phyloP scores from a whole-genome alignment of 352 stramenopile species.

The Globisporangium perplexum region DNA sequence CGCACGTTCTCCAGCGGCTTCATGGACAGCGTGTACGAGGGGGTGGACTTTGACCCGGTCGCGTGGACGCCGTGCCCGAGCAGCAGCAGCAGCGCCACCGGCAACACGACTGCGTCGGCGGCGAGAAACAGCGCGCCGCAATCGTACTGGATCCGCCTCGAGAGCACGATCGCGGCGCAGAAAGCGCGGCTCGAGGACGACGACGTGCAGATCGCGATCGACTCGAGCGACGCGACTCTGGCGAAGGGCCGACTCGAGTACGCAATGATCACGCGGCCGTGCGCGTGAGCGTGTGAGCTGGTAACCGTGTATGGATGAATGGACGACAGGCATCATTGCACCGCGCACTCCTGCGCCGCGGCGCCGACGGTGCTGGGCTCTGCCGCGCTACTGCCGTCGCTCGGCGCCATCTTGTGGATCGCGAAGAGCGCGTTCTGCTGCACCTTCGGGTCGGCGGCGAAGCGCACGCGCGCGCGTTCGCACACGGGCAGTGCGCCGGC shows the following conservation, averaged over 20 bases:
- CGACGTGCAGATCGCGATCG: constrained; percentile 25
- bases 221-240: constrained; percentile 21
- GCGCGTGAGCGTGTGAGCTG: not conserved
- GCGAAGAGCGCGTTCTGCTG: constrained; percentile 45
- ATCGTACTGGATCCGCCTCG: constrained; percentile 23
- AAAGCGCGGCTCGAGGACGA: constrained; percentile 12
- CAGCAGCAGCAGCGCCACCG: not conserved
- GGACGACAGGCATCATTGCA: constrained; percentile 4
- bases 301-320: not conserved
- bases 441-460: constrained; percentile 35
- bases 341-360: constrained; percentile 1
- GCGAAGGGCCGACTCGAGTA: constrained; percentile 22
- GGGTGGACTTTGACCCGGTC: constrained; percentile 15
- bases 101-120: not conserved
- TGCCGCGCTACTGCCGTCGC: not conserved
- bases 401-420: constrained; percentile 29
- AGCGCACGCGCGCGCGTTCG: constrained; percentile 46
- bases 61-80: constrained; percentile 20
- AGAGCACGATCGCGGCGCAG: constrained; percentile 14
- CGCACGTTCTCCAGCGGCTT: constrained; percentile 13
- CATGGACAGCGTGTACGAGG: constrained; percentile 21
- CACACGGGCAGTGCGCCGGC: constrained; percentile 37
- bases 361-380: not conserved
- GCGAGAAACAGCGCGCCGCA: not conserved
- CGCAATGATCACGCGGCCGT: constrained; percentile 18